Base-by-base conservation (phyloP, 2,329 filamentous ascomycete species). In the Fusarium sterilihyphosum region DNA sequence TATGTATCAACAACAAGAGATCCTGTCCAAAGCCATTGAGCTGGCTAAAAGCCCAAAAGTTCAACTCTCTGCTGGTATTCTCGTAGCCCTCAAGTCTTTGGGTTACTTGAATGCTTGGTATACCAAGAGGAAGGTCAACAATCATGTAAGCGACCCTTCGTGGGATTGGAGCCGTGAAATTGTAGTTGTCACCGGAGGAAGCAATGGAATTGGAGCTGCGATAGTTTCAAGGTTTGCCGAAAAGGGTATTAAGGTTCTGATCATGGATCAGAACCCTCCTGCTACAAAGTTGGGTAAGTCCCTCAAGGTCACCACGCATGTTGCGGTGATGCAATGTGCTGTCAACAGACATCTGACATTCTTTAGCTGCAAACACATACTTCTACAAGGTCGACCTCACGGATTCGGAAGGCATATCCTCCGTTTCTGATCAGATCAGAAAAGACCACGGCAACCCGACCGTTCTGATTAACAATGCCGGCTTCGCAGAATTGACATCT, bases 371-470 rank as follows among this genome's bases (percentile, higher is more conserved):
- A 18, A 44, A 61, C 10, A 44, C 37, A 10, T 35, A 37, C 41
- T 61, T 61, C 47, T 61, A 61, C n/a, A 6, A 61, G 18, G 16
- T 22, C 29, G 38, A 61, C 47, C 59, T 61, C 38, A 16, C 47
- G 37, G 59, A 54, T 26, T 35, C 59, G 14, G 22, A 37, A n/a
- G 17, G 10, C 31, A 54, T 61, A 54, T 29, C 18, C 11, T 53
- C 47, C 2, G 29, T 61, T 35, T 14, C 38, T 14, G 47, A 53
- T n/a, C 18, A 31, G 24, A 54, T 54, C 20, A 18, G 47, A 53
- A 14, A 31, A 2, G 47, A 37, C 5, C 47, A 61, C 50, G 59
- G 59, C 8, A 29, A 44, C 18, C 31, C 59, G 26, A 61, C 59
- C 0, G 47, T 61, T 31, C 47, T 61, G 1, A 37, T 54, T 8